phyloP scores from a whole-genome alignment of 2,329 filamentous ascomycete species.

The Pseudomassariella vexata region DNA sequence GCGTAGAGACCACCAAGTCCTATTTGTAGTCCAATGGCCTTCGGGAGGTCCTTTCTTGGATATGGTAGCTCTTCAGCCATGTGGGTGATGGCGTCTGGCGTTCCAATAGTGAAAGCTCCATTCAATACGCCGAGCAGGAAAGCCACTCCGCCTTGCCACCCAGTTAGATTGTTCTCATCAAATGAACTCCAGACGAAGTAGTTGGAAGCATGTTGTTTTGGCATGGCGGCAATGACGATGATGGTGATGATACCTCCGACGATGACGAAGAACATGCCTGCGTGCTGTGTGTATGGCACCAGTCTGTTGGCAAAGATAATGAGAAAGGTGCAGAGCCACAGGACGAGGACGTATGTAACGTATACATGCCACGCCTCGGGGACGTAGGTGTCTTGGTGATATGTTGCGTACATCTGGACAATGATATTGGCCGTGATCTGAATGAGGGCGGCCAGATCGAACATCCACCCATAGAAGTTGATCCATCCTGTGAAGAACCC shows the following conservation, averaged over 20 bases:
- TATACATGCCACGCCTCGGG: slow-evolving; percentile 54
- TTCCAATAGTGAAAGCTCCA: slow-evolving; percentile 61
- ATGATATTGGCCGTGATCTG: slow-evolving; percentile 54
- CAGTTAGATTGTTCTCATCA: slow-evolving; percentile 41
- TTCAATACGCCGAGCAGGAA: slow-evolving; percentile 62
- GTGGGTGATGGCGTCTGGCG: slow-evolving; percentile 57
- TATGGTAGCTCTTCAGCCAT: slow-evolving; percentile 54
- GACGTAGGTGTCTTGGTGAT: slow-evolving; percentile 45
- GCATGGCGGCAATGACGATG: slow-evolving; percentile 48
- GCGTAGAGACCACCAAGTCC: slow-evolving; percentile 39
- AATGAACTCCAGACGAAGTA: slow-evolving; percentile 48
- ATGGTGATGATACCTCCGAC: slow-evolving; percentile 47
- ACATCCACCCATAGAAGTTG: slow-evolving; percentile 58
- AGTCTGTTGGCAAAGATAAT: slow-evolving; percentile 53
- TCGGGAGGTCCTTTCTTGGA: slow-evolving; percentile 41
- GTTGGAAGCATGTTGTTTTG: slow-evolving; percentile 41
- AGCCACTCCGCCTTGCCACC: slow-evolving; percentile 54
- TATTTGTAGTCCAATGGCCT: slow-evolving; percentile 43
- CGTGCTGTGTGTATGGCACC: slow-evolving; percentile 44
- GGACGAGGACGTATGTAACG: slow-evolving; percentile 48
- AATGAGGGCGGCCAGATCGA: slow-evolving; percentile 53
- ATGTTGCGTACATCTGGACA: slow-evolving; percentile 55
- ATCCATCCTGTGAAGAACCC: slow-evolving; percentile 42
- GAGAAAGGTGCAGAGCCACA: slow-evolving; percentile 45
- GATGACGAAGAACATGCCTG: slow-evolving; percentile 51